A percentile compares a stretch with the other conserved stretches of the same genome.
Evolutionary conservation across 2,329 filamentous ascomycete species (phyloP).

Genomic region (Penicillium sp.): DNA sequence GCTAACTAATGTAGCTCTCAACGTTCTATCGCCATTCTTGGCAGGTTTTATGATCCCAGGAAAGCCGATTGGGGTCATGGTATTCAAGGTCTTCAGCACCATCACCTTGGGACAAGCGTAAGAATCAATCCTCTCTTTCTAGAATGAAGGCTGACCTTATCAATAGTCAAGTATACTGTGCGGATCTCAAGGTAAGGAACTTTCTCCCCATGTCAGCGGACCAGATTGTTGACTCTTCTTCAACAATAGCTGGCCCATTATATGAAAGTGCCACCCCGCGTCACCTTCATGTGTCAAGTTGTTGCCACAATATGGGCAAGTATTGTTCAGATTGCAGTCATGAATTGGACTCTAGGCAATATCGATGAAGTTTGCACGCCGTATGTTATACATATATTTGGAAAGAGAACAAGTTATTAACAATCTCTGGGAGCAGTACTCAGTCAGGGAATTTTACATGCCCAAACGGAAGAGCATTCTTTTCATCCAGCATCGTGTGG

Average conservation of each 20-base stretch:
- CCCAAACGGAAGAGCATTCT: constrained; percentile 57
- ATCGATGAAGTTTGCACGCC: constrained; percentile 45
- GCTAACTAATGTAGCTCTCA: constrained; percentile 20
- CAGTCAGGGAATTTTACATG: constrained; percentile 58
- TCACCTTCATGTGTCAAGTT: constrained; percentile 52
- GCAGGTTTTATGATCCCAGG: constrained; percentile 29
- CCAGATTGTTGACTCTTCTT: neutral
- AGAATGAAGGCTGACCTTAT: neutral
- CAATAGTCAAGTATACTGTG: constrained; percentile 17
- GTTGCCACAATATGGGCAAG: constrained; percentile 49
- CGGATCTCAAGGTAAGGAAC: constrained; percentile 16
- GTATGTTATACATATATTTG: constrained; percentile 23
- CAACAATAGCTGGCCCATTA: constrained; percentile 25
- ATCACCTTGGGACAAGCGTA: constrained; percentile 30
- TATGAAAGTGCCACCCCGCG: constrained; percentile 43
- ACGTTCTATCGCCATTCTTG: constrained; percentile 27
- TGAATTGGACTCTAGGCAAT: constrained; percentile 48
- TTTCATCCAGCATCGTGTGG: constrained; percentile 68
- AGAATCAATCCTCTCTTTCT: neutral
- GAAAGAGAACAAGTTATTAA: constrained; percentile 2
- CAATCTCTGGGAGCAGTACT: constrained; percentile 8
- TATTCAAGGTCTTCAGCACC: constrained; percentile 30
- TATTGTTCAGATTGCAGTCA: constrained; percentile 48
- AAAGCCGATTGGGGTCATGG: constrained; percentile 28
- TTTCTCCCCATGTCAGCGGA: neutral